Base-by-base conservation (phyloP, 2,329 filamentous ascomycete species). In the Cordyceps cicadae region DNA sequence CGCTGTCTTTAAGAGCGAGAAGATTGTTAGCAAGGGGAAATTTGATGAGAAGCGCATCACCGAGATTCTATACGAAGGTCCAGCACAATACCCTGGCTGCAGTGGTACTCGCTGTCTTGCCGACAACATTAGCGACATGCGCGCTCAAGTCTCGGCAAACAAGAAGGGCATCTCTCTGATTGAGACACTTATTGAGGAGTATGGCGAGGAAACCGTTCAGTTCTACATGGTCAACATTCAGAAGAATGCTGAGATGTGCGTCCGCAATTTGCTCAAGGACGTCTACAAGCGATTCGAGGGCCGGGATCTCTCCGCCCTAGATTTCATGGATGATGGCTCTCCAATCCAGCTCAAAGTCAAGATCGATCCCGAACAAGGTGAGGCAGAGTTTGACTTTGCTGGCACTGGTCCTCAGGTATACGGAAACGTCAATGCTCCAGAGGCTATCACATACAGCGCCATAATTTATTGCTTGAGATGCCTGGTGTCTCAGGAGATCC, bases 201-300 rank as follows among this genome's bases (percentile, higher is more conserved):
- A 92, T 66, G 87, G 87, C 14, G 85, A 91, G 63, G 79, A 87
- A 3, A 88, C 88, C 0, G 90, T 94, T 0, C 87, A 90, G 65
- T 90, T 90, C 70, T 94, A 94, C 75, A 94, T 94, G 90, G 79
- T 83, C 57, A 85, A 82, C 61, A 93, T 94, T 63, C 90, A 94
- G 70, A 81, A 85, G 61, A 93, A 92, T 62, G 90, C 90, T 1
- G 90, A 93, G 70, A 75, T 83, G 2, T 88, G 86, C 55, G 90
- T 94, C 0, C 81, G 88, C 26, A 85, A 83, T 55, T 79, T 94
- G 1, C 79, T 94, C 52, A 90, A 88, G 67, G 80, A 84, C 5
- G 85, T 92, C 3, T 79, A 86, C 69, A 82, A 84, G 68, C 80
- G 86, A 6, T 91, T 92, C 66, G 80, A 86, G 66, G 88, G 88